Percentiles rank a stretch among this genome's conserved stretches.
Conservation (phyloP, 106 monocot species). For the Alisma plantagoaquatica region DNA sequence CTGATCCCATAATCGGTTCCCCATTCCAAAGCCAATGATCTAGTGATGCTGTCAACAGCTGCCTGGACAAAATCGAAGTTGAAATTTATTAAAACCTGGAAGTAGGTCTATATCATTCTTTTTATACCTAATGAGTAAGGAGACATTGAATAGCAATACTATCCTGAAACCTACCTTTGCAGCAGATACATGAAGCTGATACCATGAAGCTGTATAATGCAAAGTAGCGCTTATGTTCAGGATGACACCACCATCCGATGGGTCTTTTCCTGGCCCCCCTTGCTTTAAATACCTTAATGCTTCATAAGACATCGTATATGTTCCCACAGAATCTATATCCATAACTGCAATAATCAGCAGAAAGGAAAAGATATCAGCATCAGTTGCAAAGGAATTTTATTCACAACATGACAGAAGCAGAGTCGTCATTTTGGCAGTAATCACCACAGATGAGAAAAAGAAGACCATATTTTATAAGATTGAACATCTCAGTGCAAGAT, state of each 20-base stretch:
- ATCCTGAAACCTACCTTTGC: conserved; percentile 52
- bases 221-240: conserved; percentile 90
- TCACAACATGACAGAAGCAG: neutral
- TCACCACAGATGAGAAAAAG: no score
- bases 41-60: conserved; percentile 88
- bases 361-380: no score
- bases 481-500: no score
- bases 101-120: no score
- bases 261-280: conserved; percentile 40
- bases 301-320: conserved; percentile 84
- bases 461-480: no score
- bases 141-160: neutral
- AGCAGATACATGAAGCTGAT: conserved; percentile 90
- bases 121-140: no score
- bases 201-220: conserved; percentile 92
- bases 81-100: no score
- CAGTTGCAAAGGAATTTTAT: neutral
- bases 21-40: conserved; percentile 92
- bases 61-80: conserved; percentile 27
- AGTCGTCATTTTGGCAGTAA: no score
- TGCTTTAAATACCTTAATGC: conserved; percentile 87
- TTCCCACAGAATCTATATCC: conserved; percentile 93
- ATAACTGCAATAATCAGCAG: conserved; percentile 45
- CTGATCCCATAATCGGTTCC: conserved; percentile 89
- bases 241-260: conserved; percentile 59